These are phyloP conservation scores for Carallia brachiata DNA, from an alignment of 345 rosid species.

Conservation along the genomic window DNA sequence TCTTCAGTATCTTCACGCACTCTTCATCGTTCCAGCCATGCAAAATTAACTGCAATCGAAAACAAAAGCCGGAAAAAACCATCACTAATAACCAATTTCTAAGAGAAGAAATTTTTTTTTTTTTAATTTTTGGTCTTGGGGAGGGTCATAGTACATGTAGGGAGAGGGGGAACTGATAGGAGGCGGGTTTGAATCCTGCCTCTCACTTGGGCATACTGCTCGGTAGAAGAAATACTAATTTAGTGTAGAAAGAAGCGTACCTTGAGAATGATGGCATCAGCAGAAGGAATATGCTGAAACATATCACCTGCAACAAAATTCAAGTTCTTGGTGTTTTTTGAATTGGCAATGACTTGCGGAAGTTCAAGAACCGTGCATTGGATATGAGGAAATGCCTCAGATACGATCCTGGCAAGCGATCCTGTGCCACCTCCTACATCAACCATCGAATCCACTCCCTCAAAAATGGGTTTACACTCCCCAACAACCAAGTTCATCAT, in stretches of 20 bases:
- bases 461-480: conserved; percentile 36
- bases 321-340: conserved; percentile 21
- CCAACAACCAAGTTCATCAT: conserved; percentile 31
- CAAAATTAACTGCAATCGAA: conserved; percentile 26
- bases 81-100: too few species aligned
- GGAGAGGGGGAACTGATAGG: too few species aligned
- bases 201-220: too few species aligned
- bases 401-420: conserved; percentile 30
- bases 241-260: conserved; percentile 14
- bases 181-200: too few species aligned
- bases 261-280: conserved; percentile 42
- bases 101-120: too few species aligned
- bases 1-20: conserved; percentile 39
- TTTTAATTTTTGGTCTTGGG: too few species aligned
- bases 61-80: too few species aligned
- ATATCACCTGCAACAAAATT: conserved; percentile 48
- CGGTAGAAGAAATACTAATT: too few species aligned
- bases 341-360: conserved; percentile 38
- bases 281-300: conserved; percentile 43
- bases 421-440: conserved; percentile 58
- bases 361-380: conserved; percentile 46
- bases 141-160: too few species aligned
- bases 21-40: conserved; percentile 47
- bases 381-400: conserved; percentile 30
- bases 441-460: conserved; percentile 37